Conservation (phyloP, 2,329 filamentous ascomycete species). For the Xylariales sp. region DNA sequence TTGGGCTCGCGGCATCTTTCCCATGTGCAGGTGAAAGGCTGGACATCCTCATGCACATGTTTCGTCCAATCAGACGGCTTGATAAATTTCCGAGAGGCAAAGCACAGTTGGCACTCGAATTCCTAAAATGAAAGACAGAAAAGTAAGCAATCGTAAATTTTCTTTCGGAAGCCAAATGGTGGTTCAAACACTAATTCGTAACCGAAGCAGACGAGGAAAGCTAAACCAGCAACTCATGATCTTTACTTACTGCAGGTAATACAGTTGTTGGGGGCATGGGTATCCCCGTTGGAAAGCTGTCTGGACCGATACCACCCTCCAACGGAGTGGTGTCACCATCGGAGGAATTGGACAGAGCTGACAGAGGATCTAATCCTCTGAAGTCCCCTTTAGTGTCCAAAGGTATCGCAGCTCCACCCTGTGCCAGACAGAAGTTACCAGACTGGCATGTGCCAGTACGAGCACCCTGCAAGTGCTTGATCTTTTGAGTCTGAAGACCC, state of each 20-base stretch:
- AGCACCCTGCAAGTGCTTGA: conserved; percentile 64
- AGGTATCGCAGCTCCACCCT: conserved; percentile 61
- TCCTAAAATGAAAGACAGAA: too few species aligned
- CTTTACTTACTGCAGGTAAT: conserved; percentile 58
- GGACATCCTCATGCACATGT: conserved; percentile 89
- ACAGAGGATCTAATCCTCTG: conserved; percentile 53
- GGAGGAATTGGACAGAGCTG: conserved; percentile 49
- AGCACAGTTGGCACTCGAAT: conserved; percentile 88
- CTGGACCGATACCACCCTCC: conserved; percentile 65
- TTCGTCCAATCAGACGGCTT: conserved; percentile 98
- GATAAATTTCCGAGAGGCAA: conserved; percentile 75
- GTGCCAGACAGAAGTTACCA: conserved; percentile 57
- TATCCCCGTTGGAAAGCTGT: conserved; percentile 76
- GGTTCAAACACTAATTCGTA: too few species aligned
- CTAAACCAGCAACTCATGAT: too few species aligned
- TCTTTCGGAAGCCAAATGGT: too few species aligned
- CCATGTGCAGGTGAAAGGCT: conserved; percentile 92
- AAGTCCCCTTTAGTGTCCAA: conserved; percentile 57
- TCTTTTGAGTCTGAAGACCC: conserved; percentile 62
- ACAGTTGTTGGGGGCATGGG: conserved; percentile 73
- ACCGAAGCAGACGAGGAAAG: too few species aligned
- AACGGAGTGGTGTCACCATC: conserved; percentile 64
- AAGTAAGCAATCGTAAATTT: too few species aligned
- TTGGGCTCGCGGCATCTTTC: conserved; percentile 77
- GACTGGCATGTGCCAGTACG: conserved; percentile 52